Evolutionary conservation across 129 eudicot genomes (phyloP).

Genomic region (Apium graveolens): DNA sequence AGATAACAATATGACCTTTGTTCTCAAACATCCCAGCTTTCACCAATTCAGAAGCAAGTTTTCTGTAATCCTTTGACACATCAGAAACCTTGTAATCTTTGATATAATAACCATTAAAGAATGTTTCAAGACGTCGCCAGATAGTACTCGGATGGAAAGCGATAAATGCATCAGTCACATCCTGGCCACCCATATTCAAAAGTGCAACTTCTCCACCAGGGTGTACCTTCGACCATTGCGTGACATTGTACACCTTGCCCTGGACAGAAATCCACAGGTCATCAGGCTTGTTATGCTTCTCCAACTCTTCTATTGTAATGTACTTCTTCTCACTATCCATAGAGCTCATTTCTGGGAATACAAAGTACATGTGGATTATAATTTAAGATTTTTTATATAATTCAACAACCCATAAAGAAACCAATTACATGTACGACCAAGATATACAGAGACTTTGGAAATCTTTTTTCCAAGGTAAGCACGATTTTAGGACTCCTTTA

Average conservation of each 20-base stretch:
- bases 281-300: conserved; percentile 15
- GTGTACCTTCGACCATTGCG: conserved; percentile 28
- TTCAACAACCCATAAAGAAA: not conserved
- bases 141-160: conserved; percentile 36
- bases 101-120: conserved; percentile 26
- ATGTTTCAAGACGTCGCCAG: conserved; percentile 23
- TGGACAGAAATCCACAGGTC: conserved; percentile 19
- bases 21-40: conserved; percentile 27
- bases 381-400: not conserved
- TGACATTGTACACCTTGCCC: conserved; percentile 31
- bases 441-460: not conserved
- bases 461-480: not conserved
- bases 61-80: conserved; percentile 31
- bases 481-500: not conserved
- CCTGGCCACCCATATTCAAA: conserved; percentile 31
- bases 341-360: not conserved
- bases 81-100: conserved; percentile 31
- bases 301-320: conserved; percentile 12
- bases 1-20: conserved; percentile 18
- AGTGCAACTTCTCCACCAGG: conserved; percentile 35
- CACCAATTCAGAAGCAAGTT: conserved; percentile 7
- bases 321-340: not conserved
- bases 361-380: not conserved
- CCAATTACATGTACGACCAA: too few relatives aligned
- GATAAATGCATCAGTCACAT: conserved; percentile 37